phyloP scores from a whole-genome alignment of 116 monocot species.

The Cymodocea nodosa region DNA sequence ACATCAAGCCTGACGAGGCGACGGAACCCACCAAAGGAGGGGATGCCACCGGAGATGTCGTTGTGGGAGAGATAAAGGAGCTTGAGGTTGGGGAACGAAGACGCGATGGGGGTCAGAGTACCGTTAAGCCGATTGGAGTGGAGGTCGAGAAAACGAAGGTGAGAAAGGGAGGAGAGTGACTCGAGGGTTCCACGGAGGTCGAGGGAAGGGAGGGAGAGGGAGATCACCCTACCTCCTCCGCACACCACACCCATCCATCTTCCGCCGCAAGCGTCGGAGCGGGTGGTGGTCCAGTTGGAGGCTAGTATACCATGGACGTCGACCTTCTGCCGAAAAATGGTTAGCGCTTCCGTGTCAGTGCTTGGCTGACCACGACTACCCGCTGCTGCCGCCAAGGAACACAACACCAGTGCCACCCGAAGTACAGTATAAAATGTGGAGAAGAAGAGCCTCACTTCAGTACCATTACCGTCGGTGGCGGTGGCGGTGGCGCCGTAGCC shows the following conservation, averaged over 20 bases:
- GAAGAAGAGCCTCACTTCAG: too few relatives aligned
- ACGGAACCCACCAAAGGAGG: slow-evolving; percentile 24
- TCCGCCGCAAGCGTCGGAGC: slow-evolving; percentile 37
- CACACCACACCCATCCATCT: slow-evolving; percentile 42
- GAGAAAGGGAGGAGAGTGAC: slow-evolving; percentile 21
- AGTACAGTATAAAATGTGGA: too few relatives aligned
- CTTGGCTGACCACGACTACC: not conserved
- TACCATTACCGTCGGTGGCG: too few relatives aligned
- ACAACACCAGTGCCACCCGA: not conserved
- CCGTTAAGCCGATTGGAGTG: slow-evolving; percentile 55
- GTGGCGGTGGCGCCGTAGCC: too few relatives aligned
- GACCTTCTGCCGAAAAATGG: slow-evolving; percentile 25
- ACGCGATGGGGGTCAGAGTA: slow-evolving; percentile 14
- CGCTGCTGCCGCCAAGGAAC: not conserved
- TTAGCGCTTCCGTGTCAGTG: slow-evolving; percentile 46
- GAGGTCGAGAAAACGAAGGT: slow-evolving; percentile 55
- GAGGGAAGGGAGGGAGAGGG: slow-evolving; percentile 40
- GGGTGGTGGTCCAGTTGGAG: slow-evolving; percentile 38
- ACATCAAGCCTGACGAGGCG: slow-evolving; percentile 51
- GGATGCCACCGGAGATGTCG: slow-evolving; percentile 42
- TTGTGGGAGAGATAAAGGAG: slow-evolving; percentile 53
- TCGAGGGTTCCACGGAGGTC: slow-evolving; percentile 35
- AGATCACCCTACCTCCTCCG: slow-evolving; percentile 31
- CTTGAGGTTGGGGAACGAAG: slow-evolving; percentile 37
- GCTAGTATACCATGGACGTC: slow-evolving; percentile 54